phyloP scores from a whole-genome alignment of 345 rosid species.

The Acer yangbiense region DNA sequence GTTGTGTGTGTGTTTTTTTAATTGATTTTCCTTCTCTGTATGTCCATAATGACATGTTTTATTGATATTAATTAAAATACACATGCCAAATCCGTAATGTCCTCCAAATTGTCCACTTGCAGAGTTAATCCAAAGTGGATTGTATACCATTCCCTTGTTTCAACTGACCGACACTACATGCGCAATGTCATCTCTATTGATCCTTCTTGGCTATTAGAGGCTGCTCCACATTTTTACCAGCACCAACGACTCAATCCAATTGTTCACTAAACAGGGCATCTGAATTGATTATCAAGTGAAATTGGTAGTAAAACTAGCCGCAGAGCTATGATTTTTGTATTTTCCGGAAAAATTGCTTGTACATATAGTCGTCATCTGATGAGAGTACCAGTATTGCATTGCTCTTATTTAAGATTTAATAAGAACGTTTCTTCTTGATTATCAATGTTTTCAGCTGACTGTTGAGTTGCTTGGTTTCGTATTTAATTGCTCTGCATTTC shows the following conservation, averaged over 20 bases:
- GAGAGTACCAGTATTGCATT: neutral
- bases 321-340: neutral
- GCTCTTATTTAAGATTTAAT: neutral
- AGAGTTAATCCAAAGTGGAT: conserved; percentile 97
- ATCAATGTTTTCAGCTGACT: neutral
- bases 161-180: conserved; percentile 88
- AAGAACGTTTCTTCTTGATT: neutral
- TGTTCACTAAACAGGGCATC: conserved; percentile 18
- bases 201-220: conserved; percentile 81
- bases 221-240: conserved; percentile 82
- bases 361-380: neutral
- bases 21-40: neutral
- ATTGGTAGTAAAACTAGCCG: neutral
- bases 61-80: neutral
- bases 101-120: conserved; percentile 23
- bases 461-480: too few relatives aligned
- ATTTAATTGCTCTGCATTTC: neutral
- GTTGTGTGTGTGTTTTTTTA: neutral
- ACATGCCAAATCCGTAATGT: neutral
- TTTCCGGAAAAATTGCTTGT: neutral
- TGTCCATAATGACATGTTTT: neutral
- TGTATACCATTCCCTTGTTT: conserved; percentile 76
- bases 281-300: neutral
- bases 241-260: conserved; percentile 38
- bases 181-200: conserved; percentile 77